Base-by-base conservation (phyloP, 495 filamentous ascomycete genomes). In the Neurospora terricola region DNA sequence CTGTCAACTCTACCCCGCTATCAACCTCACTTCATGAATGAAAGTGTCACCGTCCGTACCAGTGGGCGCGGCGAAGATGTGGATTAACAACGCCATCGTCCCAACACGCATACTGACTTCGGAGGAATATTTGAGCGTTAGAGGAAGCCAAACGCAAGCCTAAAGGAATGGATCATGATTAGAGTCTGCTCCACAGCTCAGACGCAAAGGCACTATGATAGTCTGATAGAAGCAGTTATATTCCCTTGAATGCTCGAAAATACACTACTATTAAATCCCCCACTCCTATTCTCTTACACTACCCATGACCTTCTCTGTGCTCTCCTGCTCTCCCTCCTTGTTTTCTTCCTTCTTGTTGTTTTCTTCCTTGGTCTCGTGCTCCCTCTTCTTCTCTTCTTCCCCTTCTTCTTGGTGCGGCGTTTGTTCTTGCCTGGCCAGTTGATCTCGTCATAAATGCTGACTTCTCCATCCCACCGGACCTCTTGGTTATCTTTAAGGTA, bases 51-150 rank as follows among this genome's bases (percentile, higher is more conserved):
- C 18, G 18, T 45, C 42, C 3, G 7, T 45, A 18, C 42, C 42
- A 9, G 18, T n/a, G 18, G 7, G 42, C 18, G 7, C 18, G 3
- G 18, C 8, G 18, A 45, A 10, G 18, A 45, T 4, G 42, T 21
- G 8, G 3, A 3, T 10, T 45, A n/a, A 21, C 8, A 45, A 42
- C 40, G 40, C 18, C 8, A 0, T 43, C 6, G 2, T 3, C 0
- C 4, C 3, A 9, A 45, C 42, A 21, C 18, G 8, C 18, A 45
- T 10, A n/a, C 3, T n/a, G 8, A 45, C 16, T n/a, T 45, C 18
- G 4, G 7, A n/a, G 8, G 42, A 10, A 45, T 5, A n/a, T 9
- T 9, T n/a, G 0, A n/a, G 0, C 0, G 8, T 21, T 8, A 21
- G 42, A 45, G 18, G 16, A 2, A 42, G 40, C 40, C 16, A 42